phyloP scores from a whole-genome alignment of 352 stramenopile genomes.

The Aphanomyces stellatus region DNA sequence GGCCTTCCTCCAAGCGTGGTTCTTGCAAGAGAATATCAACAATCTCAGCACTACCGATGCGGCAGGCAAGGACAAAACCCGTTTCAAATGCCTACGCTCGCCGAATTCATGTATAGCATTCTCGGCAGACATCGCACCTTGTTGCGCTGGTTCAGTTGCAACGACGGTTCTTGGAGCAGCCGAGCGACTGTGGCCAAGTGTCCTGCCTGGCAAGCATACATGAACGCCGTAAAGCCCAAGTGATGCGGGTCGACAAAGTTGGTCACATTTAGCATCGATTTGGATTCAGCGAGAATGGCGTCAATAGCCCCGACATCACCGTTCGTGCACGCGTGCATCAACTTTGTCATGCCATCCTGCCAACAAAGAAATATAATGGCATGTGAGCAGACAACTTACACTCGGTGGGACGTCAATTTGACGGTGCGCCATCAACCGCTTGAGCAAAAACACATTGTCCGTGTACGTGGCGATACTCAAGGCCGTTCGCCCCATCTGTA shows the following conservation, averaged over 20 bases:
- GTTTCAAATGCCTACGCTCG: not conserved
- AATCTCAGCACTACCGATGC: not conserved
- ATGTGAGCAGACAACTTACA: not conserved
- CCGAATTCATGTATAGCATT: too few species aligned
- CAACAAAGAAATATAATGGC: not conserved
- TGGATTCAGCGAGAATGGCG: not conserved
- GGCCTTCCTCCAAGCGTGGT: not conserved
- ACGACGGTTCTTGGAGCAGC: not conserved
- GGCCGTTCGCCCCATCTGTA: not conserved
- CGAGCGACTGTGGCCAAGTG: not conserved
- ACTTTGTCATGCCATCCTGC: not conserved
- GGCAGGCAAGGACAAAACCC: not conserved
- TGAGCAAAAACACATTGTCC: not conserved
- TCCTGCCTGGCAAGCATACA: not conserved
- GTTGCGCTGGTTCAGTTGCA: not conserved
- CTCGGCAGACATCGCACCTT: not conserved
- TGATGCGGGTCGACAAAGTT: not conserved
- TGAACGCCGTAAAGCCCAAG: not conserved
- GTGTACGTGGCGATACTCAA: not conserved
- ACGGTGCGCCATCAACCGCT: not conserved
- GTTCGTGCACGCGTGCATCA: not conserved
- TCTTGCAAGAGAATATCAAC: not conserved
- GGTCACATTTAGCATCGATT: not conserved
- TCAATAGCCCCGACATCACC: not conserved
- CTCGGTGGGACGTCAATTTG: not conserved